Conservation (phyloP, 129 eudicot genomes). For the Flaveria linearis region DNA sequence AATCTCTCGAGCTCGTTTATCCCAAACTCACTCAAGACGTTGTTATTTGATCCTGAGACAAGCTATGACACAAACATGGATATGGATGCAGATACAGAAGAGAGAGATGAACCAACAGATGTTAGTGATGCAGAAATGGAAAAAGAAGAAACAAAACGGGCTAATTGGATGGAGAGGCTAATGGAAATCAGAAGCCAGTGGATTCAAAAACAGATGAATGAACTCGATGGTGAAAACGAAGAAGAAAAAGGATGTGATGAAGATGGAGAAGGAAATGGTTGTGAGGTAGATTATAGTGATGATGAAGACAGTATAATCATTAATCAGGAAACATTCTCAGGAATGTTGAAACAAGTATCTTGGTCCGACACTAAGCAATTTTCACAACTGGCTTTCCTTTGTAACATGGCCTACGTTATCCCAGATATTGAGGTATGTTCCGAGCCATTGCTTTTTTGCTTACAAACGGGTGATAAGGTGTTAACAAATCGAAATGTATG, state of each 20-base stretch:
- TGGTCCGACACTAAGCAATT: constrained; percentile 71
- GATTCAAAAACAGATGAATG: constrained; percentile 43
- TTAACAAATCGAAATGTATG: background rate
- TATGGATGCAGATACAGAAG: constrained; percentile 26
- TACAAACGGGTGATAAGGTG: background rate
- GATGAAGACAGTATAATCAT: constrained; percentile 46
- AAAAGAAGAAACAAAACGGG: constrained; percentile 40
- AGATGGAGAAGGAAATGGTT: constrained; percentile 45
- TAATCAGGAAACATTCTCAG: constrained; percentile 47
- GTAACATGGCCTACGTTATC: constrained; percentile 85
- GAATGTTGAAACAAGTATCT: constrained; percentile 53
- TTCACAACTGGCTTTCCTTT: constrained; percentile 71
- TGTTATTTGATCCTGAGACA: constrained; percentile 47
- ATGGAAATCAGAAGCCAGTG: constrained; percentile 55
- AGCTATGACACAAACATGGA: constrained; percentile 35
- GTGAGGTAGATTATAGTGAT: constrained; percentile 66
- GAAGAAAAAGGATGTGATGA: constrained; percentile 44
- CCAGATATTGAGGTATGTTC: constrained; percentile 72
- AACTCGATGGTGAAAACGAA: constrained; percentile 27
- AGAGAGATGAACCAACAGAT: constrained; percentile 23
- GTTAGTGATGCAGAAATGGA: constrained; percentile 31
- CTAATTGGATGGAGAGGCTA: constrained; percentile 65
- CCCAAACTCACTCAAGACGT: constrained; percentile 48
- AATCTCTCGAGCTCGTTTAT: constrained; percentile 43
- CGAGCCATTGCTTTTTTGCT: constrained; percentile 21